Evolutionary conservation across 805 yeast genomes (phyloP).

Genomic region (Candida sithepensis): DNA sequence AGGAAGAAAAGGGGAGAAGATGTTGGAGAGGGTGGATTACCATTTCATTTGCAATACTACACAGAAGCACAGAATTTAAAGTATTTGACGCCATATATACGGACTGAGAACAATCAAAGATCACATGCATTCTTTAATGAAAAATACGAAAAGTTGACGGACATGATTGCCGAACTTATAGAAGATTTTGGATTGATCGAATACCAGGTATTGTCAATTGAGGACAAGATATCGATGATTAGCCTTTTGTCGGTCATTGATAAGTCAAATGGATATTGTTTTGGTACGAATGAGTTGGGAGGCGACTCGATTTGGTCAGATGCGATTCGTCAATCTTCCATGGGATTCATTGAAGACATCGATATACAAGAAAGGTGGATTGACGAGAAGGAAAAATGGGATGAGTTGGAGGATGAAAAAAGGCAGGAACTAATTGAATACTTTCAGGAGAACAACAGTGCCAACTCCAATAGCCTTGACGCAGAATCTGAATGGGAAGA

Average conservation of each 20-base stretch:
- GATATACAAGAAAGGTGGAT: slow-evolving; percentile 97
- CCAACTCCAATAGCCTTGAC: slow-evolving; percentile 33
- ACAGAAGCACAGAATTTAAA: slow-evolving; percentile 87
- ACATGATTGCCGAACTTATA: slow-evolving; percentile 75
- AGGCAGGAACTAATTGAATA: slow-evolving; percentile 35
- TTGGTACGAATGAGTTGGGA: slow-evolving; percentile 90
- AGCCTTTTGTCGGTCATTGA: slow-evolving; percentile 72
- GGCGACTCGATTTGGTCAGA: slow-evolving; percentile 99
- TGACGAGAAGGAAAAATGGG: slow-evolving; percentile 76
- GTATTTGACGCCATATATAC: slow-evolving; percentile 62
- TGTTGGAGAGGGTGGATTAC: slow-evolving; percentile 58
- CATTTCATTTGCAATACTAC: slow-evolving; percentile 80
- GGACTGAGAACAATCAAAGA: slow-evolving; percentile 67
- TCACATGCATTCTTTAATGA: slow-evolving; percentile 49
- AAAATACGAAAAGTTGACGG: slow-evolving; percentile 57
- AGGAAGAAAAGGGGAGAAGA: slow-evolving; percentile 15
- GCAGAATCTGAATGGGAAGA: slow-evolving; percentile 73
- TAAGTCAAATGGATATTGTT: slow-evolving; percentile 89
- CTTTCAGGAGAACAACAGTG: slow-evolving; percentile 30
- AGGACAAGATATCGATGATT: slow-evolving; percentile 91
- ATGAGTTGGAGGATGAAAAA: slow-evolving; percentile 52
- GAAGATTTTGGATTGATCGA: slow-evolving; percentile 85
- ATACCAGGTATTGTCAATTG: slow-evolving; percentile 86
- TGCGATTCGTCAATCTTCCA: slow-evolving; percentile 72
- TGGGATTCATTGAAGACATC: slow-evolving; percentile 48